A percentile compares a stretch with the other conserved stretches of the same genome.
These are phyloP conservation scores for Coleophoma eucalyptorum DNA, from an alignment of 2,329 filamentous ascomycete genomes.

Conservation along the genomic window DNA sequence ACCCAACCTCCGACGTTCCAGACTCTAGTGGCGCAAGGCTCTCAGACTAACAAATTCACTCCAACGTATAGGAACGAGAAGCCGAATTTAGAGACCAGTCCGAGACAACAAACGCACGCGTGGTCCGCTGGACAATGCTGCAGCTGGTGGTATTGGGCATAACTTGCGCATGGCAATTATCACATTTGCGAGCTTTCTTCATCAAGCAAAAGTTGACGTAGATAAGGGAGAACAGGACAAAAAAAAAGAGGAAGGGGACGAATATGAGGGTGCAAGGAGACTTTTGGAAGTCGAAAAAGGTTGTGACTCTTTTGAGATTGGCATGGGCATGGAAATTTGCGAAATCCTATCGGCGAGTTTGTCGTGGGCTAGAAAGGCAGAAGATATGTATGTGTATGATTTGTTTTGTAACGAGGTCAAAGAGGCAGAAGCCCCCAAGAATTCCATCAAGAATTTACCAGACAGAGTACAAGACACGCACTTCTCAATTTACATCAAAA, in stretches of 20 bases:
- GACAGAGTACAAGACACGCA: too few species aligned
- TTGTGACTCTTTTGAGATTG: too few species aligned
- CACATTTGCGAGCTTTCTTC: constrained; percentile 94
- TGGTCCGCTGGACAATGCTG: constrained; percentile 90
- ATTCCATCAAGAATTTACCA: too few species aligned
- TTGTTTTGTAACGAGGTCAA: too few species aligned
- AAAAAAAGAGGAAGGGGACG: background rate
- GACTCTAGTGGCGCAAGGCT: background rate
- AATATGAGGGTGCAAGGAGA: too few species aligned
- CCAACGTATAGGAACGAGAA: constrained; percentile 72
- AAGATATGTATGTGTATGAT: too few species aligned
- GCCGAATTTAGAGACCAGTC: constrained; percentile 98
- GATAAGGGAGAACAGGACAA: constrained; percentile 12
- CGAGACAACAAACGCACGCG: constrained; percentile 85
- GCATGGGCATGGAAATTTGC: too few species aligned
- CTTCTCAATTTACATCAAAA: background rate
- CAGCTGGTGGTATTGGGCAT: constrained; percentile 80
- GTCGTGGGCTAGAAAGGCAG: too few species aligned
- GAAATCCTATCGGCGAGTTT: too few species aligned
- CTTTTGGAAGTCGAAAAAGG: too few species aligned
- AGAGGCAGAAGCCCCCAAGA: too few species aligned
- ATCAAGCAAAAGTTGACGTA: constrained; percentile 99
- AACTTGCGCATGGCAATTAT: constrained; percentile 96
- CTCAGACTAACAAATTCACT: constrained; percentile 6
- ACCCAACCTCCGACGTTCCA: too few species aligned